These are phyloP conservation scores for Asterella californica DNA, from an alignment of 225 moss, liverwort and hornwort species.

Conservation along the genomic window DNA sequence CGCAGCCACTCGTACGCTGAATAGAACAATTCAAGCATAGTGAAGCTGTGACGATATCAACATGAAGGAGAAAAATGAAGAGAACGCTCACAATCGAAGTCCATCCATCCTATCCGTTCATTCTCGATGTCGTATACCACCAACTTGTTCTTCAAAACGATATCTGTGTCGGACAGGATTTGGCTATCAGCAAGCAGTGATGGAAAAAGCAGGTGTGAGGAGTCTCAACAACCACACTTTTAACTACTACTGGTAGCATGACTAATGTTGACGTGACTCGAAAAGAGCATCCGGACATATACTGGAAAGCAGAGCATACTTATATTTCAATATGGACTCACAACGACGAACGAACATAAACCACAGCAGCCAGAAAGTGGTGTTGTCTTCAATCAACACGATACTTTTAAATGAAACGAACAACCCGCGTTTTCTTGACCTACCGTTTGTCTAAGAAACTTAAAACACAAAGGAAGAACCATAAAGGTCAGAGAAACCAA, in stretches of 20 bases:
- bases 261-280: background rate
- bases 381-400: no score
- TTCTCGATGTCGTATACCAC: constrained; percentile 71
- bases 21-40: background rate
- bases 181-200: background rate
- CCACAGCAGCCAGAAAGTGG: no score
- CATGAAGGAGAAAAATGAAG: background rate
- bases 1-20: background rate
- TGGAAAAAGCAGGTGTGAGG: background rate
- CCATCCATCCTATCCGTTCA: constrained; percentile 65
- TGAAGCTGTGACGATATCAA: background rate
- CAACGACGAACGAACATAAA: no score
- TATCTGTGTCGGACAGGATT: constrained; percentile 43
- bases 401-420: no score
- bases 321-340: no score
- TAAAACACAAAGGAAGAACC: background rate
- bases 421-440: background rate
- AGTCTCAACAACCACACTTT: background rate
- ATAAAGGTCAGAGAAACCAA: constrained; percentile 8
- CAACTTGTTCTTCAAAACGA: constrained; percentile 81
- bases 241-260: background rate
- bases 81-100: constrained; percentile 62
- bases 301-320: background rate
- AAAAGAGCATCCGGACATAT: background rate
- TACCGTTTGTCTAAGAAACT: background rate